These are phyloP conservation scores for Cladosporium oxysporum DNA, from an alignment of 2,329 filamentous ascomycete genomes.

Conservation along the genomic window DNA sequence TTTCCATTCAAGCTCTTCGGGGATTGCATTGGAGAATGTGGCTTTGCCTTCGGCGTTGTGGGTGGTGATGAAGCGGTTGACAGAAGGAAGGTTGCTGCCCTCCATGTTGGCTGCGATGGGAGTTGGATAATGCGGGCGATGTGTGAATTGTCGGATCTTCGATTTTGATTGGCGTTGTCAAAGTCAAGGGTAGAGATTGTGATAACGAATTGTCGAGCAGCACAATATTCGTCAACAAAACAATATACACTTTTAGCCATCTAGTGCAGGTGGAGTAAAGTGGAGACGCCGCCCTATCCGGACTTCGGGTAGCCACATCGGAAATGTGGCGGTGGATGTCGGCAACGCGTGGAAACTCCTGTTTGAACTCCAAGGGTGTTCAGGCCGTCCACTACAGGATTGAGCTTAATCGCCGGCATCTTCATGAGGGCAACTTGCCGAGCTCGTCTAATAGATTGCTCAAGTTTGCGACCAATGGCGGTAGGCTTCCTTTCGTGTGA, in stretches of 20 bases:
- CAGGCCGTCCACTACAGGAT: background rate
- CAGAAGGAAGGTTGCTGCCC: constrained; percentile 2
- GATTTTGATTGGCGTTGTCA: background rate
- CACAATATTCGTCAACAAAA: background rate
- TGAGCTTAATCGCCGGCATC: background rate
- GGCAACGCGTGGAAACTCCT: background rate
- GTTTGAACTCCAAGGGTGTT: background rate
- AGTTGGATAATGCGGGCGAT: background rate
- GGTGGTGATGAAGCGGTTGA: constrained; percentile 30
- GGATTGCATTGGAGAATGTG: constrained; percentile 28
- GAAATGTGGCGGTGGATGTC: constrained; percentile 4
- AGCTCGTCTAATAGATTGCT: constrained; percentile 62
- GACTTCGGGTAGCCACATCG: background rate
- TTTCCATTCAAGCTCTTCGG: constrained; percentile 29
- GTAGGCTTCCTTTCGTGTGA: constrained; percentile 35
- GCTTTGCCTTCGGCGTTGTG: constrained; percentile 36
- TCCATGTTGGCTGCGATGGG: constrained; percentile 3
- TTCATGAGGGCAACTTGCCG: constrained; percentile 19
- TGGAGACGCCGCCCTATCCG: background rate
- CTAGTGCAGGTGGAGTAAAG: background rate
- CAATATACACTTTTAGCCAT: background rate
- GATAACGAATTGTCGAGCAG: background rate
- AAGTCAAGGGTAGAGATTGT: background rate
- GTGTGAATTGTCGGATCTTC: background rate
- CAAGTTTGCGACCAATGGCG: constrained; percentile 66